Evolutionary conservation across 129 eudicot genomes (phyloP).

Genomic region (Logfia minima): DNA sequence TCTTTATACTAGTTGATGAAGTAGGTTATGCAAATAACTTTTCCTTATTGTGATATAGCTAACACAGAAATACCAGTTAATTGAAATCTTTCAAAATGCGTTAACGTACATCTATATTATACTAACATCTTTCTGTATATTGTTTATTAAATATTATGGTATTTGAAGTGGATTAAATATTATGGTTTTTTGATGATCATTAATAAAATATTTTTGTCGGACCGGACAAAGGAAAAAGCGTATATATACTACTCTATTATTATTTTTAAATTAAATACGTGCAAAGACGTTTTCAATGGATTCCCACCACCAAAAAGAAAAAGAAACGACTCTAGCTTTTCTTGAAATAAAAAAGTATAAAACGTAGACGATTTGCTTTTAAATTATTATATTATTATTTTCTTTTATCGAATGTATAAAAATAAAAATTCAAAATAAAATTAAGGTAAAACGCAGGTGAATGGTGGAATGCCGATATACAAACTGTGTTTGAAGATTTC

Average conservation of each 20-base stretch:
- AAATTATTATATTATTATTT: too few relatives aligned
- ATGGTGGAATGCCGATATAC: conserved; percentile 58
- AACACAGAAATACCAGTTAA: too few relatives aligned
- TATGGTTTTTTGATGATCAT: too few relatives aligned
- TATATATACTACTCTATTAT: neutral
- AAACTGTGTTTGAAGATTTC: conserved; percentile 37
- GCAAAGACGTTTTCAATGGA: conserved; percentile 21
- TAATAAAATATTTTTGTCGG: neutral
- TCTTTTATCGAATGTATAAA: too few relatives aligned
- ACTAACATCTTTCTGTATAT: too few relatives aligned
- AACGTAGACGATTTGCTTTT: neutral
- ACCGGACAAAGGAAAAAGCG: neutral
- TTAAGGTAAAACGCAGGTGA: conserved; percentile 31
- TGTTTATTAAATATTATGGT: neutral
- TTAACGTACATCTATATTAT: too few relatives aligned
- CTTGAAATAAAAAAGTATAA: too few relatives aligned
- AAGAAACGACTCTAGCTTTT: neutral
- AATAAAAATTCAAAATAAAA: too few relatives aligned
- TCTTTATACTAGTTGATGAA: neutral
- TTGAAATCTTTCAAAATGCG: too few relatives aligned
- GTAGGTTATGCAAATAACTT: too few relatives aligned
- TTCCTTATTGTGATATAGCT: too few relatives aligned
- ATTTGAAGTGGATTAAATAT: too few relatives aligned
- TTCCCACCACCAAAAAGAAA: neutral
- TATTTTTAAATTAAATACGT: conserved; percentile 8